Base-by-base conservation (phyloP, 169 alveolate species). In the Cryptosporidium canis region DNA sequence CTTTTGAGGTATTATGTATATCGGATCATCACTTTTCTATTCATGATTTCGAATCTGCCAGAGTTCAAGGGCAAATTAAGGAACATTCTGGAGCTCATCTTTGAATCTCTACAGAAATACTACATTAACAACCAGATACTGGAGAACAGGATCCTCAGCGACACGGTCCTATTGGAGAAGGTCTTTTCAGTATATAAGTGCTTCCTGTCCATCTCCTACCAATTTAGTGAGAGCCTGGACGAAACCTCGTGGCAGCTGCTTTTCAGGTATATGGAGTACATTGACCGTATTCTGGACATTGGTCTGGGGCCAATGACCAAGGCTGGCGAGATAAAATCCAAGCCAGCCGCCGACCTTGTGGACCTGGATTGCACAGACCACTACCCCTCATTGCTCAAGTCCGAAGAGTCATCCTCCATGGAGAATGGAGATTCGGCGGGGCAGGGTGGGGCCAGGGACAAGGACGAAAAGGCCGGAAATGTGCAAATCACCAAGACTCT, bases 261-360 rank as follows among this genome's bases (percentile, higher is more conserved):
- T 16, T 77, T 77, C 61, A 77, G 72, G 58, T 55, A 77, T 18
- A 77, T 77, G 87, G 77, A 77, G 21, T 55, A 77, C 11, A 77
- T 77, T n/a, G 87, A 77, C 31, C 56, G 58, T 33, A 77, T 77
- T 27, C 27, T 77, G 47, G 87, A 77, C 27, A 58, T 77, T n/a
- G 87, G 87, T 21, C 45, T 77, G 5, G 87, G 87, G 11, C 71
- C 87, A 16, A 77, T 56, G 72, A 35, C 45, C 16, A 77, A 55
- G 39, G n/a, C 67, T 16, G 39, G 12, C 24, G 61, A 66, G 1
- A 8, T 39, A 66, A 66, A 66, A 14, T 66, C 58, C 0, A 66
- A 21, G 39, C 39, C 39, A 21, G 12, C 37, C 3, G 21, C 12
- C 11, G 82, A 66, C 7, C 35, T 18, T n/a, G 31, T 18, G 3